Percentiles rank a stretch among this genome's conserved stretches.
These are phyloP conservation scores for Trametes meyenii DNA, from an alignment of 768 basidiomycete genomes.

Conservation along the genomic window DNA sequence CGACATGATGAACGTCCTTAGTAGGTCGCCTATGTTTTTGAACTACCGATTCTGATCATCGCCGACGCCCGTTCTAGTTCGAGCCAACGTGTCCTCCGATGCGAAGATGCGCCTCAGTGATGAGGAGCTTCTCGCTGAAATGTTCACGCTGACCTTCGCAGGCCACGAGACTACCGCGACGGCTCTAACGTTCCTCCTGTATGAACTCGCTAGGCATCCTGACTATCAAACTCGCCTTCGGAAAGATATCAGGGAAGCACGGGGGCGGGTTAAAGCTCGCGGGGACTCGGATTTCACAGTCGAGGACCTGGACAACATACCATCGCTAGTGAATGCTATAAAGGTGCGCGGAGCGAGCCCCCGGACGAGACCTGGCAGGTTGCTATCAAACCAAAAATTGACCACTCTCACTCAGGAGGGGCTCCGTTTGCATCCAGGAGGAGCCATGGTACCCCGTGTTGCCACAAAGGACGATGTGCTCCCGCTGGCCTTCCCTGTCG, in stretches of 20 bases:
- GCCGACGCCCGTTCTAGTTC: conserved; percentile 1
- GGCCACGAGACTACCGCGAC: conserved; percentile 23
- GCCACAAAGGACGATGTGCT: conserved; percentile 30
- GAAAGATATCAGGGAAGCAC: conserved; percentile 16
- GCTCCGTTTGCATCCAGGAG: conserved; percentile 27
- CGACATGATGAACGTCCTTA: conserved; percentile 27
- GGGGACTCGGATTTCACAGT: conserved; percentile 17
- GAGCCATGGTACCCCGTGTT: conserved; percentile 22
- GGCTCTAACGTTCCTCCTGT: conserved; percentile 17
- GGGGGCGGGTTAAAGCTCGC: neutral
- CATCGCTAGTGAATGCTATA: conserved; percentile 1
- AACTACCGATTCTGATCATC: neutral
- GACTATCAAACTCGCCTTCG: conserved; percentile 20
- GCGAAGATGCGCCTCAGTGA: conserved; percentile 13
- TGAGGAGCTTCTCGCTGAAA: conserved; percentile 25
- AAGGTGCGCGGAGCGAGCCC: conserved; percentile 10
- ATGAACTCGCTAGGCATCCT: conserved; percentile 18
- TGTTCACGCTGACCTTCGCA: conserved; percentile 19
- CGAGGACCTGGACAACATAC: conserved; percentile 19
- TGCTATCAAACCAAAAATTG: too few relatives aligned
- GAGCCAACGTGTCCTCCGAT: conserved; percentile 25
- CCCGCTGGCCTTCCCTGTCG: conserved; percentile 21
- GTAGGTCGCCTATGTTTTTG: neutral
- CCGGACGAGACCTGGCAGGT: neutral
- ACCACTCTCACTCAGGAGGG: conserved; percentile 18